Percentiles rank a stretch among this genome's conserved stretches.
Conservation (phyloP, 208 protist genomes). For the Acanthamoeba healyi region DNA sequence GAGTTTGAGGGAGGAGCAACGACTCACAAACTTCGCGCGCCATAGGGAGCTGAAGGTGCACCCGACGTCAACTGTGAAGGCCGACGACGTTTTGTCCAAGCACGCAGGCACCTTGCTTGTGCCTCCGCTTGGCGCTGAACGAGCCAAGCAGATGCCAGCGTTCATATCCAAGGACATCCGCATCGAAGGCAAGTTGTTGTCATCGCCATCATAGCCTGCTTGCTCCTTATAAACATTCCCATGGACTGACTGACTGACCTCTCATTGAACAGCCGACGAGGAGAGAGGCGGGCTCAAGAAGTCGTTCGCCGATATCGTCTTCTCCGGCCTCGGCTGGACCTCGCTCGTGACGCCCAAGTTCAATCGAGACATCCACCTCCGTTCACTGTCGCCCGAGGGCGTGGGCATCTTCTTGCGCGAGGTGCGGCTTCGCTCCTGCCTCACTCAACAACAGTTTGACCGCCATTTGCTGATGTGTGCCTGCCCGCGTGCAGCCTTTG, state of each 20-base stretch:
- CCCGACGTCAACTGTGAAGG: conserved; percentile 6
- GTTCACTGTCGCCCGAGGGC: conserved; percentile 17
- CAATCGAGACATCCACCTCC: conserved; percentile 33
- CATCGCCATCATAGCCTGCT: background rate
- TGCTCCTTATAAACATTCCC: too few species aligned
- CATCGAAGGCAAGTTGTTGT: background rate
- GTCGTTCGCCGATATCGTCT: conserved; percentile 77
- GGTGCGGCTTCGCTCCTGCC: background rate
- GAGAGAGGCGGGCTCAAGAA: conserved; percentile 68
- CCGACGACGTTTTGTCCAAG: conserved; percentile 1
- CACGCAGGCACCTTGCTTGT: conserved; percentile 24
- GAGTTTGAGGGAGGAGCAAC: too few species aligned
- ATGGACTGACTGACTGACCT: too few species aligned
- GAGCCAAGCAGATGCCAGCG: background rate
- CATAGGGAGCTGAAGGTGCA: conserved; percentile 35
- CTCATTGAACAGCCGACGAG: background rate
- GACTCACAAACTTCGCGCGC: too few species aligned
- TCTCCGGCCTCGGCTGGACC: conserved; percentile 82
- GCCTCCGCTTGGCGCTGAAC: background rate
- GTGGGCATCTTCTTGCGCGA: conserved; percentile 49
- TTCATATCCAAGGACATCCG: conserved; percentile 42
- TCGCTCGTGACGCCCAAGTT: conserved; percentile 30
- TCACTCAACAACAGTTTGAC: too few species aligned
- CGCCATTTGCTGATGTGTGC: too few species aligned
- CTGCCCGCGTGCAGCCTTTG: background rate